Conservation (phyloP, 176 grass and related monocot species). For the Aegilops sharonensis region DNA sequence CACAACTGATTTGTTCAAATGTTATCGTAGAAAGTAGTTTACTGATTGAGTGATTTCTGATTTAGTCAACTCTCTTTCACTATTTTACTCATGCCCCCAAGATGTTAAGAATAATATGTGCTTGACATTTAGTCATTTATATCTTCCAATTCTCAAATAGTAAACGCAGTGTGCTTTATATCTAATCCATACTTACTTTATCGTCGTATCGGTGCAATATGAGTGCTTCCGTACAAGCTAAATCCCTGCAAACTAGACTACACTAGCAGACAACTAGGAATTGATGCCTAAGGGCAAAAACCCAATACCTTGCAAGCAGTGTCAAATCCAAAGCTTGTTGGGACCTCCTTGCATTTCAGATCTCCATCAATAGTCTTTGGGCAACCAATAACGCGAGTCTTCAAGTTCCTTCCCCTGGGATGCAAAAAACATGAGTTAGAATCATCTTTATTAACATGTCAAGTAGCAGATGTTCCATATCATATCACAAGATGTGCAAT, state of each 20-base stretch:
- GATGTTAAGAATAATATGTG: neutral
- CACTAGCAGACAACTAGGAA: neutral
- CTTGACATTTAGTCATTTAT: neutral
- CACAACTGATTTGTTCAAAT: neutral
- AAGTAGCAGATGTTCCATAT: neutral
- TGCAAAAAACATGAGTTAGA: conserved; percentile 9
- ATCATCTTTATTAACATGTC: neutral
- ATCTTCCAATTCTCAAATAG: neutral
- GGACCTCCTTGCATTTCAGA: conserved; percentile 96
- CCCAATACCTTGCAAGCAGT: conserved; percentile 87
- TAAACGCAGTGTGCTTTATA: neutral
- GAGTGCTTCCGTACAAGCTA: neutral
- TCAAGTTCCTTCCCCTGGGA: conserved; percentile 73
- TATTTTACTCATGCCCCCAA: neutral
- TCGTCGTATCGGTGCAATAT: neutral
- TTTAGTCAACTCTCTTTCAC: neutral
- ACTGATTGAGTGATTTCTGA: neutral
- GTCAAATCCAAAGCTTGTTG: conserved; percentile 99
- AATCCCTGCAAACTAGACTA: neutral
- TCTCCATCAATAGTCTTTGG: conserved; percentile 99
- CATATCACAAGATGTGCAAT: neutral
- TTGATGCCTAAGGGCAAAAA: conserved; percentile 7
- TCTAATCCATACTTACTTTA: neutral
- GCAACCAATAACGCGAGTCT: conserved; percentile 93
- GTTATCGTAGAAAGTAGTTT: neutral